Evolutionary conservation across 2,329 filamentous ascomycete species (phyloP).

Genomic region (Sporothrix curviconia): DNA sequence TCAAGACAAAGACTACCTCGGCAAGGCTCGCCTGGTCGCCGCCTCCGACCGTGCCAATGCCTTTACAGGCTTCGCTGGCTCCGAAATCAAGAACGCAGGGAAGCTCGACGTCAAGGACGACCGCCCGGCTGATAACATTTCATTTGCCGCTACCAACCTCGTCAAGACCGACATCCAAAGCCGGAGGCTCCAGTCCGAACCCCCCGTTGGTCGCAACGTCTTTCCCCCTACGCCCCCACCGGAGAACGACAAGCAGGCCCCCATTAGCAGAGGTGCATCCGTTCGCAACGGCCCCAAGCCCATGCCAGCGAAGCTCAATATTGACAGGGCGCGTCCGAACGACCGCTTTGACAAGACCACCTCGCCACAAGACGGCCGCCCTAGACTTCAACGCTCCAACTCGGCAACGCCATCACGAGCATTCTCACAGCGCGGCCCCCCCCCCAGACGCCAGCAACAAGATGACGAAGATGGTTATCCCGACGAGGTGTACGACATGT

Average conservation of each 20-base stretch:
- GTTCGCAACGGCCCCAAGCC: constrained; percentile 56
- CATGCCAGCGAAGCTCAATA: constrained; percentile 56
- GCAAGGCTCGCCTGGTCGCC: constrained; percentile 88
- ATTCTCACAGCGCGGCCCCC: constrained; percentile 35
- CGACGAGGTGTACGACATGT: constrained; percentile 65
- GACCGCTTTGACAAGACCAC: constrained; percentile 49
- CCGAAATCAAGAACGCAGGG: constrained; percentile 67
- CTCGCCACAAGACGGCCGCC: constrained; percentile 38
- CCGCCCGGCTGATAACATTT: constrained; percentile 74
- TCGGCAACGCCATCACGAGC: constrained; percentile 40
- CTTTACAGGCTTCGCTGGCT: constrained; percentile 74
- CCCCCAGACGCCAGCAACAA: constrained; percentile 28
- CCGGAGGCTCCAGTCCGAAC: constrained; percentile 78
- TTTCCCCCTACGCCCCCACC: constrained; percentile 99
- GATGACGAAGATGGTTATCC: constrained; percentile 58
- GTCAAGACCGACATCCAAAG: constrained; percentile 80
- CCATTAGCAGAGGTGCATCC: constrained; percentile 50
- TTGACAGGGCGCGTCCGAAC: constrained; percentile 47
- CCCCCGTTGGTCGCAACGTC: constrained; percentile 68
- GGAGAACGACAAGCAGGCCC: constrained; percentile 61
- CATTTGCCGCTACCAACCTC: constrained; percentile 86
- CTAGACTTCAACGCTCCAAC: constrained; percentile 34
- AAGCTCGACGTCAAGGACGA: constrained; percentile 63
- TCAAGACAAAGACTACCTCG: constrained; percentile 98
- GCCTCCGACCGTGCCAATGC: constrained; percentile 74